Base-by-base conservation (phyloP, 148 eudicot species). In the Vaccinium darrowii region DNA sequence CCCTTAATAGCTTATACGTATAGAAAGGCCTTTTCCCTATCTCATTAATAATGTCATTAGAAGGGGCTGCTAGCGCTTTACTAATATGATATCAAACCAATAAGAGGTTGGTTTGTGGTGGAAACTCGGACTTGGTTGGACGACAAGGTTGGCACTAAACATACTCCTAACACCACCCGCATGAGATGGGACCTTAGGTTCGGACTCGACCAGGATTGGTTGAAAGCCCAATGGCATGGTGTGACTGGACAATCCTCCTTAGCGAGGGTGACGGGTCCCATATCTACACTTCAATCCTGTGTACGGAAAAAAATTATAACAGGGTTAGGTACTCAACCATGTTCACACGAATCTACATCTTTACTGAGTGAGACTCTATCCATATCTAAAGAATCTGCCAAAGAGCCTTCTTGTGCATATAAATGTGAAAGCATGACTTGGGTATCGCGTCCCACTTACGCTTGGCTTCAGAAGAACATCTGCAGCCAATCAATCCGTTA, bases 391-490 rank as follows among this genome's bases (percentile, higher is more conserved):
- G n/a, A 62, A 62, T 62, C 23, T 60, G 9, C 65, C 65, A 62
- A n/a, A 62, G 12, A n/a, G 67, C 27, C 27, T 2, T 1, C 27
- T 57, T 1, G 57, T 50, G 19, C 3, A 9, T 10, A 2, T 1
- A 39, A 74, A 15, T 52, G 21, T 21, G 18, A 58, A 56, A 60
- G 13, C 15, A 12, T 25, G 21, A 52, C 39, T 47, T 30, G 71
- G 30, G 33, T 60, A 58, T 52, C 7, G 15, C 21, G 11, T 43
- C 43, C 14, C 60, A 85, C 88, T 89, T 74, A 89, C 91, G 52
- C 81, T 89, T 83, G n/a, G 73, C 52, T 27, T 85, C 76, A n/a
- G 86, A 65, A 14, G 80, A 86, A 85, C 86, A 86, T 36, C 81
- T 82, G 77, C 89, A 89, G 11, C 74, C 84, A 57, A 83, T 19